Evolutionary conservation across 495 filamentous ascomycete genomes (phyloP).

Genomic region (Aspergillus cristatus): DNA sequence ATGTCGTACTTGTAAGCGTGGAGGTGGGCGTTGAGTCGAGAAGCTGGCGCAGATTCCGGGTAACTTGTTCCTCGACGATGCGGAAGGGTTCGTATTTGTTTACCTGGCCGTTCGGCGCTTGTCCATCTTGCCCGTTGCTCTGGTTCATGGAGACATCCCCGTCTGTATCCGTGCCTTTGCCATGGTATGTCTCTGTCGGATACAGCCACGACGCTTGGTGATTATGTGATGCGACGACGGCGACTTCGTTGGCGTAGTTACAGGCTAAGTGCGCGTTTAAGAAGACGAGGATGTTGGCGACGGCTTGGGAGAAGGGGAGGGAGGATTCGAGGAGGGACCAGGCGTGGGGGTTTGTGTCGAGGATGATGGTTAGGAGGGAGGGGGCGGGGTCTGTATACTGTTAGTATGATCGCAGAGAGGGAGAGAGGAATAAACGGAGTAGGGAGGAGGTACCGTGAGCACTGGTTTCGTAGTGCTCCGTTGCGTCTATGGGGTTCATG

Average conservation of each 20-base stretch:
- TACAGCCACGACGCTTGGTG: conserved; percentile 85
- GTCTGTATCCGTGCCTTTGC: conserved; percentile 24
- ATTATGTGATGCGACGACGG: conserved; percentile 81
- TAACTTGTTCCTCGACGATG: conserved; percentile 69
- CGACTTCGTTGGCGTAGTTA: conserved; percentile 86
- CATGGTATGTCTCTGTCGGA: conserved; percentile 34
- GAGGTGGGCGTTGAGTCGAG: conserved; percentile 52
- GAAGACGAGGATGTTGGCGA: conserved; percentile 90
- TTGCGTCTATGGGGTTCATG: conserved; percentile 87
- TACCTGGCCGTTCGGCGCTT: conserved; percentile 38
- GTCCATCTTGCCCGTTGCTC: conserved; percentile 4
- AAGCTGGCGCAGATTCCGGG: conserved; percentile 58
- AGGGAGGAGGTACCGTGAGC: conserved; percentile 30
- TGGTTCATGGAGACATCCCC: conserved; percentile 30
- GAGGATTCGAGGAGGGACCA: conserved; percentile 71
- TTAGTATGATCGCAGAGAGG: neutral
- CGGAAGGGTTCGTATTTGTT: conserved; percentile 95
- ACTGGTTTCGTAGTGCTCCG: conserved; percentile 65
- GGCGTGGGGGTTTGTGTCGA: conserved; percentile 94
- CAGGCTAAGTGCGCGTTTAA: conserved; percentile 91
- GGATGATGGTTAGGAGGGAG: conserved; percentile 80
- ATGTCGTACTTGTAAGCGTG: conserved; percentile 52
- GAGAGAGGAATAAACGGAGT: neutral
- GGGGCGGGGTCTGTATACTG: conserved; percentile 54
- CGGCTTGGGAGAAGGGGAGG: conserved; percentile 73